Evolutionary conservation across 108 stramenopile species (phyloP).

Genomic region (Nitzschia sp.): DNA sequence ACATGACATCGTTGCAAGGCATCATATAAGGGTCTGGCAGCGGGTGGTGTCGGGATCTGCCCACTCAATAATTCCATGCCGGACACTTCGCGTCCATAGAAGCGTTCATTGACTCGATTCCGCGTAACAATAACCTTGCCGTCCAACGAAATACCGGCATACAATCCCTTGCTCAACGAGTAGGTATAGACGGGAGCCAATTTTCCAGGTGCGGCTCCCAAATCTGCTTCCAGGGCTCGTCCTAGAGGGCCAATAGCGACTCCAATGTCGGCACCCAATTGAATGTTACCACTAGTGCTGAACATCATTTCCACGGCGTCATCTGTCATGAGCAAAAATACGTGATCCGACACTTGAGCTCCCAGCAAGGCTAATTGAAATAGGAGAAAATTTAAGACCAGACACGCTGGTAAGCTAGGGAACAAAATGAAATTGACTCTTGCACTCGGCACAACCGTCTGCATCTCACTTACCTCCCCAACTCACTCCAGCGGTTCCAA

Average conservation of each 20-base stretch:
- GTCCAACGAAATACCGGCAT: conserved; percentile 92
- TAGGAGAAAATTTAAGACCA: neutral
- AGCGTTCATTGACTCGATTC: conserved; percentile 92
- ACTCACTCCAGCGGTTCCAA: conserved; percentile 80
- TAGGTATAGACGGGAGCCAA: conserved; percentile 95
- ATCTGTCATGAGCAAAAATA: conserved; percentile 94
- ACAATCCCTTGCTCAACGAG: conserved; percentile 88
- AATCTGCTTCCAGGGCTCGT: conserved; percentile 84
- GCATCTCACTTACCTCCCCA: conserved; percentile 59
- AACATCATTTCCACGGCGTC: conserved; percentile 86
- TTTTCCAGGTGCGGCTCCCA: conserved; percentile 55
- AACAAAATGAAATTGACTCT: no score
- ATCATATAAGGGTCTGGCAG: conserved; percentile 89
- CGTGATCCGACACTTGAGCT: conserved; percentile 86
- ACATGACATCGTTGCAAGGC: conserved; percentile 81
- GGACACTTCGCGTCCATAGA: conserved; percentile 84
- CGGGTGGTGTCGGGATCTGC: conserved; percentile 72
- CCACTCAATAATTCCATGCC: conserved; percentile 71
- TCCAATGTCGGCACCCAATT: conserved; percentile 94
- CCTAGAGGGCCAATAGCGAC: conserved; percentile 95
- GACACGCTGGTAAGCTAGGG: no score
- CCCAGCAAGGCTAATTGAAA: conserved; percentile 62
- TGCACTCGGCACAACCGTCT: neutral
- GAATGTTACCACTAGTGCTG: conserved; percentile 68
- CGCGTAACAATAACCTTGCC: conserved; percentile 84